These are phyloP conservation scores for Akanthomyces dipterigenus DNA, from an alignment of 2,329 filamentous ascomycete species.

Conservation along the genomic window DNA sequence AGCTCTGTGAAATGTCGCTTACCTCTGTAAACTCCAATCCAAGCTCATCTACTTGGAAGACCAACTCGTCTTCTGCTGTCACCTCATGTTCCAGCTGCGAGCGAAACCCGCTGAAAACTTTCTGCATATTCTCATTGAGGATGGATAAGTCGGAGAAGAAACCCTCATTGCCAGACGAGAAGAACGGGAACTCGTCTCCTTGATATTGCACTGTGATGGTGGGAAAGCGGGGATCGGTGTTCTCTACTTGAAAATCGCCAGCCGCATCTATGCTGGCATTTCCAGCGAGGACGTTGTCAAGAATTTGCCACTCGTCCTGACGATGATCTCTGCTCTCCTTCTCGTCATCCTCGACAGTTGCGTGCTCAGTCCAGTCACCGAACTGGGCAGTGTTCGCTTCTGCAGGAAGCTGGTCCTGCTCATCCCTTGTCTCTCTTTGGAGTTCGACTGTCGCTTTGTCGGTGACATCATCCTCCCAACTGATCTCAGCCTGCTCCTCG, in stretches of 20 bases:
- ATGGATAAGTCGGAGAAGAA: conserved; percentile 40
- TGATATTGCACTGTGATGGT: conserved; percentile 37
- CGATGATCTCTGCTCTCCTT: conserved; percentile 2
- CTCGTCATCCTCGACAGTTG: conserved; percentile 1
- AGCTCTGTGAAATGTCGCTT: conserved; percentile 15
- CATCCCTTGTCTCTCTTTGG: not conserved
- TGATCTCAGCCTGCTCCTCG: conserved; percentile 17
- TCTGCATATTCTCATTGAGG: conserved; percentile 37
- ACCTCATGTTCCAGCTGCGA: conserved; percentile 40
- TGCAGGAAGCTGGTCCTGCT: conserved; percentile 3
- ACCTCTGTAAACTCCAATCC: conserved; percentile 48
- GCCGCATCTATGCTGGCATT: not conserved
- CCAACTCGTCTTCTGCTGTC: conserved; percentile 38
- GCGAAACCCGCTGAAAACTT: conserved; percentile 38
- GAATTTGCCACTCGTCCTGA: not conserved
- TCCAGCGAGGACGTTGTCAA: not conserved
- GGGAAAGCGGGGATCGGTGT: conserved; percentile 19
- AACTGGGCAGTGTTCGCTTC: conserved; percentile 4
- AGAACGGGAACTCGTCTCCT: conserved; percentile 36
- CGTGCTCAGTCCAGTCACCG: not conserved
- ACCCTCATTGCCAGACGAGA: conserved; percentile 28
- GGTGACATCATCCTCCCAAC: conserved; percentile 18
- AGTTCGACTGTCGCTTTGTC: not conserved
- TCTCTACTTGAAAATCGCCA: conserved; percentile 9
- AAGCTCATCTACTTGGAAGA: conserved; percentile 45